A percentile compares a stretch with the other conserved stretches of the same genome.
Evolutionary conservation across 1,284 basidiomycete species (phyloP).

Genomic region (Phaffia rhodozyma): DNA sequence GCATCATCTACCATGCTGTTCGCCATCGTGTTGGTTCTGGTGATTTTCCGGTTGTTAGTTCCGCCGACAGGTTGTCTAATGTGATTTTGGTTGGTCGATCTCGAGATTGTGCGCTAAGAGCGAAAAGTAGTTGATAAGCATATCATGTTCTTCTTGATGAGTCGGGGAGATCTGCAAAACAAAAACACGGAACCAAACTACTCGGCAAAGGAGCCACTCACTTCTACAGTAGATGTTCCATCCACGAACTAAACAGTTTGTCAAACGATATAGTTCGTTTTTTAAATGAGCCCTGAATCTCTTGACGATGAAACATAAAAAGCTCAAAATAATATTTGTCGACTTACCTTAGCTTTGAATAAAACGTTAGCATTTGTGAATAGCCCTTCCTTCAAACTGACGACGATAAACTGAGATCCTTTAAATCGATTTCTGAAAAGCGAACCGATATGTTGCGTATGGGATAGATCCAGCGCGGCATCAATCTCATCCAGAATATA

Average conservation of each 20-base stretch:
- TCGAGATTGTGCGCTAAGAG: no score
- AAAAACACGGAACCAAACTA: no score
- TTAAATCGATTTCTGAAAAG: conserved; percentile 95
- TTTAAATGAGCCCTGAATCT: no score
- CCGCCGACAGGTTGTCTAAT: no score
- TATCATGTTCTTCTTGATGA: no score
- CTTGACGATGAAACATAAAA: not conserved
- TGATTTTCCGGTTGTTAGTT: no score
- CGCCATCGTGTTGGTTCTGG: no score
- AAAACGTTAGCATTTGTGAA: conserved; percentile 97
- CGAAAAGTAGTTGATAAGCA: no score
- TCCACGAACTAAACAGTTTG: conserved; percentile 56
- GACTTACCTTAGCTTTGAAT: conserved; percentile 53
- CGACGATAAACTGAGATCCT: conserved; percentile 93
- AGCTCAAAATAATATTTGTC: not conserved
- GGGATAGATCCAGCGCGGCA: conserved; percentile 86
- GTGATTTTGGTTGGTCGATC: no score
- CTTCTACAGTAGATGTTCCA: conserved; percentile 79
- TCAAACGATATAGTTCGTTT: not conserved
- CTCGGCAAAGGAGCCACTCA: conserved; percentile 14
- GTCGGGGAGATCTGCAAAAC: no score
- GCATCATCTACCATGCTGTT: no score
- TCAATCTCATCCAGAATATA: conserved; percentile 99
- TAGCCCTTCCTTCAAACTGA: conserved; percentile 89
- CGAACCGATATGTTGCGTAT: conserved; percentile 94